Evolutionary conservation across 1,284 basidiomycete species (phyloP).

Genomic region (Cryptococcus sp.): DNA sequence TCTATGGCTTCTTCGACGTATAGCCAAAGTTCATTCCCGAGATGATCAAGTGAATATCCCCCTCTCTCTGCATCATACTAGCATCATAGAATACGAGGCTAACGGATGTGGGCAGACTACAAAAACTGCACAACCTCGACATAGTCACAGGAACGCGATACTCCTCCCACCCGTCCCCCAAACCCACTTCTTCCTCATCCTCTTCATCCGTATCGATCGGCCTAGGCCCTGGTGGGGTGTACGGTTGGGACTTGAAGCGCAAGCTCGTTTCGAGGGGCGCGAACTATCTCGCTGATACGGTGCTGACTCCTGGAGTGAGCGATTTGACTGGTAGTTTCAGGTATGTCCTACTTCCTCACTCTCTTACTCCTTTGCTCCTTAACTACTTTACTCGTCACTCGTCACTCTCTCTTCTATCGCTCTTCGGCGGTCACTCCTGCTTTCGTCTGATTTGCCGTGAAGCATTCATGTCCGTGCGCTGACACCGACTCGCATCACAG

Average conservation of each 20-base stretch:
- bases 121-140: constrained; percentile 77
- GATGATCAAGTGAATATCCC: constrained; percentile 68
- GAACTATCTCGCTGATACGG: constrained; percentile 80
- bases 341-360: constrained; percentile 54
- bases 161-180: constrained; percentile 45
- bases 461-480: too few relatives aligned
- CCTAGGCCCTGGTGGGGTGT: constrained; percentile 71
- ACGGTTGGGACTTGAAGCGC: constrained; percentile 85
- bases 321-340: constrained; percentile 85
- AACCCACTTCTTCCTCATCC: constrained; percentile 30
- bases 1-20: neutral
- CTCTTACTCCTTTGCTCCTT: too few relatives aligned
- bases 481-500: constrained; percentile 51
- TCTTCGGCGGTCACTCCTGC: too few relatives aligned
- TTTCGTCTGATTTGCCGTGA: too few relatives aligned
- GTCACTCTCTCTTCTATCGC: too few relatives aligned
- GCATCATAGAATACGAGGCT: too few relatives aligned
- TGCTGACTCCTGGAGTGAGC: constrained; percentile 77
- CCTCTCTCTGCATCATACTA: neutral
- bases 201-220: constrained; percentile 46
- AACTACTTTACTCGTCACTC: too few relatives aligned
- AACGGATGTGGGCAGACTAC: constrained; percentile 59
- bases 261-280: constrained; percentile 83
- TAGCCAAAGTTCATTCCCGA: constrained; percentile 89
- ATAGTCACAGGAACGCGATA: constrained; percentile 94